Conservation (phyloP, 345 rosid species). For the Euphorbia peplus region DNA sequence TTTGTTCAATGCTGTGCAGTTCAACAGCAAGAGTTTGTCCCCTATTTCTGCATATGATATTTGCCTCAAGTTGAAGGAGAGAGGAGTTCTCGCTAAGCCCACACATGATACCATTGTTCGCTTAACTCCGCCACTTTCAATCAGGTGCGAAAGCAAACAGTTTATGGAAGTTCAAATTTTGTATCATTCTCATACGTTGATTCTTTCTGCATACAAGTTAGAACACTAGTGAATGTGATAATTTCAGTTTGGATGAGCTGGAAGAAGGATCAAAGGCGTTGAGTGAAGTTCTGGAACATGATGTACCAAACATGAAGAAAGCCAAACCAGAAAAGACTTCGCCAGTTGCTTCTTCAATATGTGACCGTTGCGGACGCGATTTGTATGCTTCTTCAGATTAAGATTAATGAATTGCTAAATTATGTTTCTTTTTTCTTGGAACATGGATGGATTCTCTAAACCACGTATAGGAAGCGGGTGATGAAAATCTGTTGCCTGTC, state of each 20-base stretch:
- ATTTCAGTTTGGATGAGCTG: conserved; percentile 70
- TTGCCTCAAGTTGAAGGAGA: conserved; percentile 82
- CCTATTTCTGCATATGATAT: conserved; percentile 87
- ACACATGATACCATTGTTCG: conserved; percentile 87
- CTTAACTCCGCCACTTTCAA: conserved; percentile 87
- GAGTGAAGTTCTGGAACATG: conserved; percentile 67
- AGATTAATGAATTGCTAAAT: neutral
- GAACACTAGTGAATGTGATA: neutral
- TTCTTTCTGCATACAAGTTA: neutral
- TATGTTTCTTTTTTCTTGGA: neutral
- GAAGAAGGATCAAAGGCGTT: conserved; percentile 65
- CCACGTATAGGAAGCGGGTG: neutral
- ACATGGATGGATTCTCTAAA: neutral
- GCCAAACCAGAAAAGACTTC: conserved; percentile 40
- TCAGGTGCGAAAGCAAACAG: conserved; percentile 51
- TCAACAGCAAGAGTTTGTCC: conserved; percentile 46
- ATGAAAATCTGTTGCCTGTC: neutral
- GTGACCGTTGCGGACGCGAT: conserved; percentile 80
- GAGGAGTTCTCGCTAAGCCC: conserved; percentile 93
- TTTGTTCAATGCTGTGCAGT: conserved; percentile 85
- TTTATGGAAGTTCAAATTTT: neutral
- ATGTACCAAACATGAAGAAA: conserved; percentile 56
- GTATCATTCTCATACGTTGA: neutral
- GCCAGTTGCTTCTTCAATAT: conserved; percentile 36
- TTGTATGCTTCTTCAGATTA: conserved; percentile 29